Conservation (phyloP, 2,329 filamentous ascomycete species). For the Aspergillus phoenicis region DNA sequence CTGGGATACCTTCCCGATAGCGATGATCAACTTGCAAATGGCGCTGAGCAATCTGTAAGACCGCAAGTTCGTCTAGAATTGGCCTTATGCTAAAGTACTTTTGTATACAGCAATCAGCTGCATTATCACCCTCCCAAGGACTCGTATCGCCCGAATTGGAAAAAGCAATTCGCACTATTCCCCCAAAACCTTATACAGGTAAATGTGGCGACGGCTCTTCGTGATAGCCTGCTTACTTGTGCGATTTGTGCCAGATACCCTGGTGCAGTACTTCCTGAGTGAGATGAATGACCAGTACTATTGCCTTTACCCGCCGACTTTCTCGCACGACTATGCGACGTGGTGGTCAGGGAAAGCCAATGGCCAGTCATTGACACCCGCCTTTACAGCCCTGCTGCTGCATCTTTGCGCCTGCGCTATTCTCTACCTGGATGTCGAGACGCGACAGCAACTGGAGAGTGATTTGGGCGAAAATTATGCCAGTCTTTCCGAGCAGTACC, state of each 20-base stretch:
- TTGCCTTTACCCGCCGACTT: slow-evolving; percentile 49
- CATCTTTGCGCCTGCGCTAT: slow-evolving; percentile 51
- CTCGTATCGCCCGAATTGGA: slow-evolving; percentile 35
- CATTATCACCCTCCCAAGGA: slow-evolving; percentile 2
- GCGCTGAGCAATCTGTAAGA: not conserved
- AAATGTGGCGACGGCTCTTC: not conserved
- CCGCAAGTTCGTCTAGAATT: not conserved
- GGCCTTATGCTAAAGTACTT: no score
- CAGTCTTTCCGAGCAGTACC: slow-evolving; percentile 45
- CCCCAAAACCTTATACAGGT: slow-evolving; percentile 45
- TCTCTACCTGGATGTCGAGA: slow-evolving; percentile 44
- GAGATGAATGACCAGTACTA: slow-evolving; percentile 52
- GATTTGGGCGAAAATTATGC: slow-evolving; percentile 47
- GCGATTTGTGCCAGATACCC: slow-evolving; percentile 37
- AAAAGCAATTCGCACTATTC: slow-evolving; percentile 34
- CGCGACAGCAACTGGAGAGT: slow-evolving; percentile 47
- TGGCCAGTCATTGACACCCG: slow-evolving; percentile 41
- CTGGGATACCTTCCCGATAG: slow-evolving; percentile 23
- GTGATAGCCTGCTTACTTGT: slow-evolving; percentile 1
- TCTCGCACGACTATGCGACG: slow-evolving; percentile 48
- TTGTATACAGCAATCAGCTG: slow-evolving; percentile 6
- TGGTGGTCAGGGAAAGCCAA: slow-evolving; percentile 49
- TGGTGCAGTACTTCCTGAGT: slow-evolving; percentile 51
- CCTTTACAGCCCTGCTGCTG: slow-evolving; percentile 52
- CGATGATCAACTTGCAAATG: not conserved